Base-by-base conservation (phyloP, 176 grass and related monocot genomes). In the Tillandsia fasciculata region DNA sequence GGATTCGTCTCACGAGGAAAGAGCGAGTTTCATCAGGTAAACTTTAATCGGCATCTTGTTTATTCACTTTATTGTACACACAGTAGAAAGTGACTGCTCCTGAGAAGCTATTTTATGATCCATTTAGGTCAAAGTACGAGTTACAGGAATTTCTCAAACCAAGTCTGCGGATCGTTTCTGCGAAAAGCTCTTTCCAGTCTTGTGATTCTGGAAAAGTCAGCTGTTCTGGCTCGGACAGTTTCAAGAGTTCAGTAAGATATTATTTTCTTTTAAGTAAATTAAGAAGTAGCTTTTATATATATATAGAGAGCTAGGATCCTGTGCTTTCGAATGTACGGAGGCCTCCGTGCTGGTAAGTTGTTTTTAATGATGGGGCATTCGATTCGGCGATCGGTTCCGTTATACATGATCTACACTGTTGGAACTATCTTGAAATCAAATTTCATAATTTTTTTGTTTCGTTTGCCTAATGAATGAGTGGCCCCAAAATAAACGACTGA, bases 141-240 rank as follows among this genome's bases (percentile, higher is more conserved):
- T 67, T 80, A 1, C 86, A 92, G 78, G 86, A 92, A 66, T 92
- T 92, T 79, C 22, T 96, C 68, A 82, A 89, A 53, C 92, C 92
- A 76, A 89, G 83, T 73, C 71, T 96, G 53, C 67, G 83, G 27
- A 92, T 96, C 47, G 68, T 69, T 72, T 92, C 89, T 76, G 74
- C 66, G 57, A 81, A 70, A 72, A 68, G 78, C 57, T 84, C 74
- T 83, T 81, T 78, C 58, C 70, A 72, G 59, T 28, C 71, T 49
- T 64, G 26, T 10, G 24, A 76, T 4, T 73, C 69, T 23, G 58
- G 52, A 65, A 87, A 91, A 59, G 69, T 2, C 17, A 50, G 24
- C 47, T 52, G 68, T 61, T 10, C 64, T 59, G 47, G 70, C 80
- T 90, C 81, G 28, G 42, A 15, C 53, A 89, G 79, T 70, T 87